A percentile compares a stretch with the other conserved stretches of the same genome.
phyloP scores from a whole-genome alignment of 306 rosid genomes.

The Vigna unguiculata region DNA sequence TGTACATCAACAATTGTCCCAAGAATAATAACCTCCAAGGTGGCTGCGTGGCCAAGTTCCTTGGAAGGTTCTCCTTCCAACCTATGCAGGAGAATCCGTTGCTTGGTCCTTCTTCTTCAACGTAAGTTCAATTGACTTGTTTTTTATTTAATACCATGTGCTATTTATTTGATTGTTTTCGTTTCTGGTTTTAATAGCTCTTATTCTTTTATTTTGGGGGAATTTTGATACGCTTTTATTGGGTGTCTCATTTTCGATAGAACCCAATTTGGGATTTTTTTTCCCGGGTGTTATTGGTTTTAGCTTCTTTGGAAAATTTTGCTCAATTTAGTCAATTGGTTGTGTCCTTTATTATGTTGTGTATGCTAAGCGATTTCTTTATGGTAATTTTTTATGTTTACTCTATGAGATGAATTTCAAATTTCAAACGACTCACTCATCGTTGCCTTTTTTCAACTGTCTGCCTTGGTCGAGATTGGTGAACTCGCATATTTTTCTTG shows the following conservation, averaged over 20 bases:
- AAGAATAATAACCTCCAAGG: slow-evolving; percentile 49
- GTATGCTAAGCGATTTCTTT: not conserved
- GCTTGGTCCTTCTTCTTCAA: slow-evolving; percentile 83
- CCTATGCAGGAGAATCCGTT: slow-evolving; percentile 82
- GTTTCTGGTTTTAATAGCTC: not conserved
- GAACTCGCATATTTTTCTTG: not conserved
- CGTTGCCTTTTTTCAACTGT: not conserved
- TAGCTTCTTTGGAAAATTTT: not conserved
- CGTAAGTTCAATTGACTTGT: slow-evolving; percentile 53
- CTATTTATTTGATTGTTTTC: slow-evolving; percentile 14
- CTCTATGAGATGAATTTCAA: slow-evolving; percentile 14
- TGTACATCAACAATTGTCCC: slow-evolving; percentile 83
- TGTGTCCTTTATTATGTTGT: slow-evolving; percentile 4
- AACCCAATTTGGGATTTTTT: not conserved
- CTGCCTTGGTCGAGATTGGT: slow-evolving; percentile 11
- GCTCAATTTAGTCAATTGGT: slow-evolving; percentile 5
- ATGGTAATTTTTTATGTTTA: not conserved
- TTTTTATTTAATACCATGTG: slow-evolving; percentile 5
- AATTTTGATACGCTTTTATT: slow-evolving; percentile 22
- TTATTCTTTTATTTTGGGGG: not conserved
- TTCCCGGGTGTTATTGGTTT: not conserved
- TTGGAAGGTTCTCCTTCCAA: slow-evolving; percentile 79
- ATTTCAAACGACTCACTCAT: not conserved
- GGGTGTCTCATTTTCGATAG: not conserved
- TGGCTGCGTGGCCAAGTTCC: slow-evolving; percentile 67